These are phyloP conservation scores for Zygotorulaspora danielsina DNA, from an alignment of 805 yeast genomes.

Conservation along the genomic window DNA sequence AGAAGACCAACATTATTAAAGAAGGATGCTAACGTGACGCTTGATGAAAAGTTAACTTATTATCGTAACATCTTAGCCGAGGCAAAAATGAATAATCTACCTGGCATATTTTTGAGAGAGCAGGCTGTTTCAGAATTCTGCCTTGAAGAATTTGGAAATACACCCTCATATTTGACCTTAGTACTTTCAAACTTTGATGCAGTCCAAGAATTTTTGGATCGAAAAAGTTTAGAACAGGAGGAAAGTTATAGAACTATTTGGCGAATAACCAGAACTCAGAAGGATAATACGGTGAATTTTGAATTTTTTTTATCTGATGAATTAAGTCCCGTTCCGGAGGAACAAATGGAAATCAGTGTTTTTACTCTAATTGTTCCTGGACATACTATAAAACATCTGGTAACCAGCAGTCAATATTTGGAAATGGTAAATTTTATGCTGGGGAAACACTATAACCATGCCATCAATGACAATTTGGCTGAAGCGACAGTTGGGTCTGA, in stretches of 20 bases:
- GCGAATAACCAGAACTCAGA: slow-evolving; percentile 15
- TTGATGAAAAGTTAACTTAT: slow-evolving; percentile 11
- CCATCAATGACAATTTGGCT: slow-evolving; percentile 19
- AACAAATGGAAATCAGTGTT: slow-evolving; percentile 13
- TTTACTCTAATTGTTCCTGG: slow-evolving; percentile 13
- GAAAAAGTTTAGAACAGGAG: slow-evolving; percentile 1
- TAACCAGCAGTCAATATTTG: slow-evolving; percentile 22
- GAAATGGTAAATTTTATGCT: slow-evolving; percentile 19
- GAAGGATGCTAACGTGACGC: slow-evolving; percentile 12
- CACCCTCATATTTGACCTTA: slow-evolving; percentile 6
- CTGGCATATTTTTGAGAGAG: slow-evolving; percentile 15
- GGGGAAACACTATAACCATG: slow-evolving; percentile 17
- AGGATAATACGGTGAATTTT: slow-evolving; percentile 11
- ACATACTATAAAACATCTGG: slow-evolving; percentile 15
- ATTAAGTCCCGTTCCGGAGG: slow-evolving; percentile 4
- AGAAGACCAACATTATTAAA: slow-evolving; percentile 14
- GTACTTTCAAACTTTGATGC: slow-evolving; percentile 10
- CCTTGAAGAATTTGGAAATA: slow-evolving; percentile 8
- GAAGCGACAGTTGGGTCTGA: slow-evolving; percentile 22
- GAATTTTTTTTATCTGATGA: slow-evolving; percentile 15
- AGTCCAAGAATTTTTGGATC: slow-evolving; percentile 4
- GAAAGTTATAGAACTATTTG: slow-evolving; percentile 19
- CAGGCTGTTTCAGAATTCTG: slow-evolving; percentile 16
- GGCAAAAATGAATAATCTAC: slow-evolving; percentile 8
- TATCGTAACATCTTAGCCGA: slow-evolving; percentile 7